Percentiles rank a stretch among this genome's conserved stretches.
Conservation (phyloP, 139 green algal genomes). For the Pycnococcus provasolii region DNA sequence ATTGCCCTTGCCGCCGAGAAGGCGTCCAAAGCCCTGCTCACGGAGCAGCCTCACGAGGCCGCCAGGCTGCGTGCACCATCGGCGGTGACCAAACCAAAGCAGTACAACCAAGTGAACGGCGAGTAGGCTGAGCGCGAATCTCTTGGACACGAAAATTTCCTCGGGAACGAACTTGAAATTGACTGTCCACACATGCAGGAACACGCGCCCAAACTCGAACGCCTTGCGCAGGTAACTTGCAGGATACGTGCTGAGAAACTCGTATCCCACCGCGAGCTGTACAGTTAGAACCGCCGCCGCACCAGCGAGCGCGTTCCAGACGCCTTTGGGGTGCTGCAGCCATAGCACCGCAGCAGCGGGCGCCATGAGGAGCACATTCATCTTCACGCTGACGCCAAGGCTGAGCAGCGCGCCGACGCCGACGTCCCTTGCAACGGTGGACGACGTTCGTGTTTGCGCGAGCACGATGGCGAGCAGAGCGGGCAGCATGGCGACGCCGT, state of each 20-base stretch:
- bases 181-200: constrained; percentile 66
- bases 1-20: constrained; percentile 4
- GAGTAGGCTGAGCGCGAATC: constrained; percentile 47
- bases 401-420: constrained; percentile 1
- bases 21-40: no score
- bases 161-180: constrained; percentile 75
- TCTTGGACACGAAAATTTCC: constrained; percentile 45
- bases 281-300: constrained; percentile 26
- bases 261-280: constrained; percentile 14
- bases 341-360: constrained; percentile 46
- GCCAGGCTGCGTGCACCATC: constrained; percentile 35
- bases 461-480: constrained; percentile 38
- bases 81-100: constrained; percentile 37
- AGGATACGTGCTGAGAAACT: constrained; percentile 9
- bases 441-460: no score
- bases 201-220: constrained; percentile 40
- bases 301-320: constrained; percentile 6
- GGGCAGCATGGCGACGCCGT: constrained; percentile 59
- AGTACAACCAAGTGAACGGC: constrained; percentile 46
- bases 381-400: constrained; percentile 70
- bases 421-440: no score
- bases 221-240: constrained; percentile 9
- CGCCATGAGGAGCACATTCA: constrained; percentile 73
- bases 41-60: no score
- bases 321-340: constrained; percentile 39